Percentiles rank a stretch among this genome's conserved stretches.
phyloP scores from a whole-genome alignment of 169 alveolate genomes.

The Cryptosporidium parvum region DNA sequence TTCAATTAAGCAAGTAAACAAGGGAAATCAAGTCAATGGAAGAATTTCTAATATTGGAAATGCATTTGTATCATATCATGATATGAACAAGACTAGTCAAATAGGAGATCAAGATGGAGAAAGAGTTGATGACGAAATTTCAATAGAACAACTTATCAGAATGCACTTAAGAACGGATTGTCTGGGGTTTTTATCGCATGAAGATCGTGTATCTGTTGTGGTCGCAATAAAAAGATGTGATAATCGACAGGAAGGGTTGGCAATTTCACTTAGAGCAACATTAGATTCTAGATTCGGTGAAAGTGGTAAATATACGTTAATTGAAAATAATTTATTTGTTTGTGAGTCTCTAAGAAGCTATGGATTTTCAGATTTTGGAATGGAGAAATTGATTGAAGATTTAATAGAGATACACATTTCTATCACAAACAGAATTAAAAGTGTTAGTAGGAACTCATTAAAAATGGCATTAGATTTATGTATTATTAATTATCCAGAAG shows the following conservation, averaged over 20 bases:
- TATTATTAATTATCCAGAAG: constrained; percentile 59
- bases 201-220: constrained; percentile 65
- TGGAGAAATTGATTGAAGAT: constrained; percentile 67
- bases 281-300: constrained; percentile 71
- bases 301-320: constrained; percentile 43
- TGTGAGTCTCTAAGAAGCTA: constrained; percentile 54
- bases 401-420: constrained; percentile 28
- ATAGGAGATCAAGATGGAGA: constrained; percentile 57
- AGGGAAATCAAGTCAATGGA: neutral
- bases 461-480: constrained; percentile 64
- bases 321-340: constrained; percentile 10
- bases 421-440: constrained; percentile 37
- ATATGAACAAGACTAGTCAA: constrained; percentile 47
- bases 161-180: constrained; percentile 74
- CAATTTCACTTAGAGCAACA: constrained; percentile 67
- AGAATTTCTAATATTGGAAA: constrained; percentile 5
- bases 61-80: constrained; percentile 28
- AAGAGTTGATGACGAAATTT: constrained; percentile 59
- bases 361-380: constrained; percentile 54
- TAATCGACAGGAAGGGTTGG: constrained; percentile 69
- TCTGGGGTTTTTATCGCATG: constrained; percentile 60
- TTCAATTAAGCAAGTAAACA: constrained; percentile 1
- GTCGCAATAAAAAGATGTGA: constrained; percentile 67
- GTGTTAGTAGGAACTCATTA: constrained; percentile 41
- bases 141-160: constrained; percentile 61